phyloP scores from a whole-genome alignment of 169 alveolate species.

The Cryptosporidium parvum region DNA sequence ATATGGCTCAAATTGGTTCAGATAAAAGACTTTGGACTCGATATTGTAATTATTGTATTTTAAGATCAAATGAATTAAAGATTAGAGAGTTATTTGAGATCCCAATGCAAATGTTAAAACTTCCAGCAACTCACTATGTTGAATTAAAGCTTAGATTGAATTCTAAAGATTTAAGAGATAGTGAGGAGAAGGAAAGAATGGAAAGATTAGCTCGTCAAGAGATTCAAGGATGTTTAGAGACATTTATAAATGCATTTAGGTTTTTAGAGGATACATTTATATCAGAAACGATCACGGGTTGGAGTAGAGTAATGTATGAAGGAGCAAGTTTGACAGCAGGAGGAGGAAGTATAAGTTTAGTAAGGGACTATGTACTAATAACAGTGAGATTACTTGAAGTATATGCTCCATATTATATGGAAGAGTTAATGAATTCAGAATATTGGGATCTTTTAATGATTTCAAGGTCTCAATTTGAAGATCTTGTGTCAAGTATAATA shows the following conservation, averaged over 20 bases:
- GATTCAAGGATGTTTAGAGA: conserved; percentile 68
- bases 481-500: conserved; percentile 9
- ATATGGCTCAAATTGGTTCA: conserved; percentile 20
- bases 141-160: conserved; percentile 50
- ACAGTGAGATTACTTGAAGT: conserved; percentile 32
- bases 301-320: conserved; percentile 66
- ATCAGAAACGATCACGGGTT: conserved; percentile 46
- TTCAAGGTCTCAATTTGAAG: conserved; percentile 41
- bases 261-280: conserved; percentile 25
- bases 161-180: not conserved
- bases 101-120: conserved; percentile 71
- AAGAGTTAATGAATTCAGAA: conserved; percentile 40
- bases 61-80: conserved; percentile 50
- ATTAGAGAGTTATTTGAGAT: conserved; percentile 51
- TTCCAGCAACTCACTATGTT: conserved; percentile 64
- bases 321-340: conserved; percentile 20
- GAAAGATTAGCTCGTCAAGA: conserved; percentile 69
- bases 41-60: conserved; percentile 63
- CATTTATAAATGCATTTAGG: conserved; percentile 29
- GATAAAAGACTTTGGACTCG: conserved; percentile 58
- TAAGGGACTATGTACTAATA: conserved; percentile 45
- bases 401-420: conserved; percentile 46
- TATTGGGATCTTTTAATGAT: conserved; percentile 74
- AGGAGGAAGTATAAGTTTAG: conserved; percentile 19
- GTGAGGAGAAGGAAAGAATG: conserved; percentile 51